phyloP scores from a whole-genome alignment of 345 rosid genomes.

The Gossypium stocksii region DNA sequence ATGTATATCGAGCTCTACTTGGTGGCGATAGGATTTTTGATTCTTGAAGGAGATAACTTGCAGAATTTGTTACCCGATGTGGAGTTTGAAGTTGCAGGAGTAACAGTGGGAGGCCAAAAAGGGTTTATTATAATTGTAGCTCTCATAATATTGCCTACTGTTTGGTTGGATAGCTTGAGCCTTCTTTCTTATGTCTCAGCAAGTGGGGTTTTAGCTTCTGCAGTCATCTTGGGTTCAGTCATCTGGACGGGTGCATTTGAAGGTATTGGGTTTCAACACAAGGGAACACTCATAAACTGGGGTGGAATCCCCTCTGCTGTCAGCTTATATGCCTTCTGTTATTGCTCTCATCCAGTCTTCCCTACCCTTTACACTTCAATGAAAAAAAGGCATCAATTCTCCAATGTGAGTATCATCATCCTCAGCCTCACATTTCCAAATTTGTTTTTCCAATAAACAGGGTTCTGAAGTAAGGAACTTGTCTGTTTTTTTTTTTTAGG shows the following conservation, averaged over 20 bases:
- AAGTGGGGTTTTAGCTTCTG: constrained; percentile 83
- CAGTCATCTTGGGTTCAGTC: constrained; percentile 59
- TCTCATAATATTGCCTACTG: constrained; percentile 65
- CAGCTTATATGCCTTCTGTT: constrained; percentile 85
- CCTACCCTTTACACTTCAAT: constrained; percentile 82
- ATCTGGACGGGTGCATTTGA: constrained; percentile 66
- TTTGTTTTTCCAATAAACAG: not conserved
- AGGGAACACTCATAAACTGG: constrained; percentile 41
- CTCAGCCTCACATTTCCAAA: not conserved
- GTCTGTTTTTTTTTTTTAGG: constrained; percentile 26
- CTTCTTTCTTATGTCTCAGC: constrained; percentile 84
- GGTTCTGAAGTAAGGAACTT: not conserved
- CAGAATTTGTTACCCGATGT: constrained; percentile 50
- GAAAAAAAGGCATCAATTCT: constrained; percentile 73
- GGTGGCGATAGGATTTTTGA: constrained; percentile 78
- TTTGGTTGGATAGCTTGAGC: constrained; percentile 75
- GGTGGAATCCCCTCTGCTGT: constrained; percentile 68
- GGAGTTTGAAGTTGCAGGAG: constrained; percentile 42
- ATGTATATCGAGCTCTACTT: constrained; percentile 77
- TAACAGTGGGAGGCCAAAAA: constrained; percentile 46
- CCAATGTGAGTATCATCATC: constrained; percentile 49
- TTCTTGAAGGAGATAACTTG: constrained; percentile 87
- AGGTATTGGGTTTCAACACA: constrained; percentile 62
- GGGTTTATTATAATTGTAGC: constrained; percentile 60
- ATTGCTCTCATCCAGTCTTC: constrained; percentile 86